Conservation (phyloP, 176 grass and related monocot species). For the Eremochloa ophiuroides region DNA sequence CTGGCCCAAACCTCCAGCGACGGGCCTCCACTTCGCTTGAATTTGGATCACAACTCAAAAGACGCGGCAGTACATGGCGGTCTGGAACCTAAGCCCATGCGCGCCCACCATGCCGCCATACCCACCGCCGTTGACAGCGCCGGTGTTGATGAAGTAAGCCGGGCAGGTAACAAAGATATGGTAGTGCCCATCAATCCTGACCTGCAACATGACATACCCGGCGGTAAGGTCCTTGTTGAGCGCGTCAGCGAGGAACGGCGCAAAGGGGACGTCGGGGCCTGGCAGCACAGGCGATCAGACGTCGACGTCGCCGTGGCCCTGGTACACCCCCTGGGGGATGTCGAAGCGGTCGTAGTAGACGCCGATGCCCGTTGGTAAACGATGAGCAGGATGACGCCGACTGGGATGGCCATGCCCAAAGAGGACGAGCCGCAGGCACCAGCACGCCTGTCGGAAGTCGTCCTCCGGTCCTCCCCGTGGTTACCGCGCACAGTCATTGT, state of each 20-base stretch:
- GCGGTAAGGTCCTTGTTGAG: constrained; percentile 32
- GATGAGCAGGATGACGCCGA: too few relatives aligned
- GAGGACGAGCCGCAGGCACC: too few relatives aligned
- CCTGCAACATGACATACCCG: constrained; percentile 39
- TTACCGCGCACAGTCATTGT: too few relatives aligned
- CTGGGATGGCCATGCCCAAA: too few relatives aligned
- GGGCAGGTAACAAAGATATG: constrained; percentile 68
- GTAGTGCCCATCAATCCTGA: constrained; percentile 80
- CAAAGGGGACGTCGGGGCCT: constrained; percentile 49
- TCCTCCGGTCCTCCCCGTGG: too few relatives aligned
- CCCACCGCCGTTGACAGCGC: too few relatives aligned
- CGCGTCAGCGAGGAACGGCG: constrained; percentile 46
- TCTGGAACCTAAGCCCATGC: constrained; percentile 50
- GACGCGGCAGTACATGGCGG: constrained; percentile 53
- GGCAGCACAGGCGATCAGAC: constrained; percentile 68
- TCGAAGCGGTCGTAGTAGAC: constrained; percentile 81
- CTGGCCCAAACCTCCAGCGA: too few relatives aligned
- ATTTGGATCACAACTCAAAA: too few relatives aligned
- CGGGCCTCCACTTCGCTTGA: too few relatives aligned
- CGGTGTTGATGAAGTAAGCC: constrained; percentile 38
- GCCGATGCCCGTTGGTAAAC: too few relatives aligned
- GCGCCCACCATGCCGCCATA: neutral
- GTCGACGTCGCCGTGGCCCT: constrained; percentile 80
- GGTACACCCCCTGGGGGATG: constrained; percentile 49
- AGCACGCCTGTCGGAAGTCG: too few relatives aligned